Conservation (phyloP, 2,329 filamentous ascomycete species). For the Colletotrichum liriopes region DNA sequence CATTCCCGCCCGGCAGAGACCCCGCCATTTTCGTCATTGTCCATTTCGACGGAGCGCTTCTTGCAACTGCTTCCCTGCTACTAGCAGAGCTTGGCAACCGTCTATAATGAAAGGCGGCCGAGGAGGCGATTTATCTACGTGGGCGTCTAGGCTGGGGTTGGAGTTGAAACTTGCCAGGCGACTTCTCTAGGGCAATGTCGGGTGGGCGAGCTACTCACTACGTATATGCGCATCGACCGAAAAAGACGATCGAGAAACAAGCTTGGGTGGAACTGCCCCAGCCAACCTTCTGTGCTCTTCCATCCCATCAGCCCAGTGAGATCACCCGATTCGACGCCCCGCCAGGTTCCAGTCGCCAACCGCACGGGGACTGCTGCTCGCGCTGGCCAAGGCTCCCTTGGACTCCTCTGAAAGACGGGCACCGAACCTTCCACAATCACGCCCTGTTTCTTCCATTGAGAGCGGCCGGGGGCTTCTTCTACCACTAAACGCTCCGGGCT, state of each 20-base stretch:
- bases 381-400: conserved; percentile 33
- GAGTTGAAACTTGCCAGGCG: too few species aligned
- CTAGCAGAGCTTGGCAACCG: neutral
- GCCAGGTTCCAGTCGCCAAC: conserved; percentile 30
- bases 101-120: neutral
- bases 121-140: neutral
- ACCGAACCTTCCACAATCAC: conserved; percentile 48
- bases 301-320: conserved; percentile 38
- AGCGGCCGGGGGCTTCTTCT: conserved; percentile 24
- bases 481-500: conserved; percentile 18
- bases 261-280: conserved; percentile 20
- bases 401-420: conserved; percentile 28
- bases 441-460: conserved; percentile 40
- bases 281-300: conserved; percentile 40
- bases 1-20: conserved; percentile 38
- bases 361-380: conserved; percentile 28
- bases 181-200: neutral
- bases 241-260: neutral
- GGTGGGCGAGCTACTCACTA: neutral
- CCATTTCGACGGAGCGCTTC: conserved; percentile 5
- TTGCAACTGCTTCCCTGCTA: conserved; percentile 17
- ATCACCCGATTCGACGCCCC: conserved; percentile 41
- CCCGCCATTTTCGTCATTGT: conserved; percentile 43
- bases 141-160: neutral
- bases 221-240: neutral